Conservation (phyloP, 805 yeast genomes). For the Candida chilensis region DNA sequence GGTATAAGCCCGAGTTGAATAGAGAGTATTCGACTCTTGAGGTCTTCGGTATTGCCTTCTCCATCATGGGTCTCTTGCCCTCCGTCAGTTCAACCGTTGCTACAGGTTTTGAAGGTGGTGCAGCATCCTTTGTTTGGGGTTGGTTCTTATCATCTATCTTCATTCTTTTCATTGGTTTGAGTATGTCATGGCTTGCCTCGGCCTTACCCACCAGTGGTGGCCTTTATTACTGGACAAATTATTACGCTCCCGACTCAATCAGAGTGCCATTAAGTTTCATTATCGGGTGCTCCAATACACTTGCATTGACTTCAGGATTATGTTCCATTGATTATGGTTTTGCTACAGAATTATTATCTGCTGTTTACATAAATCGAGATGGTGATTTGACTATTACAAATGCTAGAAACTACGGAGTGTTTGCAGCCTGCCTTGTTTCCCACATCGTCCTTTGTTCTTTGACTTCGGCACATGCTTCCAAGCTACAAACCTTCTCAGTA, state of each 20-base stretch:
- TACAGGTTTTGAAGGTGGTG: constrained; percentile 37
- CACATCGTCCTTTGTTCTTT: constrained; percentile 18
- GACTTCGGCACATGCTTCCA: constrained; percentile 20
- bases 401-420: constrained; percentile 22
- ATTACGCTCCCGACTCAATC: constrained; percentile 32
- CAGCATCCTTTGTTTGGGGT: constrained; percentile 57
- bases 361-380: constrained; percentile 26
- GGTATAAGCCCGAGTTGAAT: constrained; percentile 53
- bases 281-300: constrained; percentile 42
- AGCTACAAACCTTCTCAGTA: constrained; percentile 24
- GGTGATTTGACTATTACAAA: constrained; percentile 19
- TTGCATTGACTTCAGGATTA: constrained; percentile 38
- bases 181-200: constrained; percentile 40
- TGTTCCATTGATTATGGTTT: constrained; percentile 46
- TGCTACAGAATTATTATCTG: constrained; percentile 35
- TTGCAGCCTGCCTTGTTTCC: constrained; percentile 20
- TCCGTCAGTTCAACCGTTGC: constrained; percentile 48
- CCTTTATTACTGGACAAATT: constrained; percentile 35
- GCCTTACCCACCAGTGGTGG: constrained; percentile 49
- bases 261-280: constrained; percentile 44
- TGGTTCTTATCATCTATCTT: constrained; percentile 50
- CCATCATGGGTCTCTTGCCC: constrained; percentile 59
- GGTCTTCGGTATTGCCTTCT: constrained; percentile 56
- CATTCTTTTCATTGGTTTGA: constrained; percentile 43
- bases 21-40: constrained; percentile 52